These are phyloP conservation scores for Capronia epimyces DNA, from an alignment of 2,329 filamentous ascomycete genomes.

Conservation along the genomic window DNA sequence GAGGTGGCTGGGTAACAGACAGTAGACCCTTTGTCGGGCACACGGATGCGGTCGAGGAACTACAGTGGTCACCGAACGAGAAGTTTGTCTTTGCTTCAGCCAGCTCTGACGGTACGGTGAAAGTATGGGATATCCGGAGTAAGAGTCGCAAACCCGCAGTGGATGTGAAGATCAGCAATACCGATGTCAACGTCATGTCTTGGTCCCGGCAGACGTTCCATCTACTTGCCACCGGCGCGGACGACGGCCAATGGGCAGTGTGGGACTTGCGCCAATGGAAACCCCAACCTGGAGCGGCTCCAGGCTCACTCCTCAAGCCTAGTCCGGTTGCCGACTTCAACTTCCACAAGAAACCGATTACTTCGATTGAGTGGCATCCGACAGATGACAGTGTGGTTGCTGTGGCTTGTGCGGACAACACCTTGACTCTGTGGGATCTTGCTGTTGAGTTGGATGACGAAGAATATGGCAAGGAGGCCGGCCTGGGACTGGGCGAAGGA, in stretches of 20 bases:
- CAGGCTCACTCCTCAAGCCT: conserved; percentile 49
- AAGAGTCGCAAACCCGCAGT: conserved; percentile 86
- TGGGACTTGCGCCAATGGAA: conserved; percentile 98
- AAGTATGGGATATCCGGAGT: conserved; percentile 90
- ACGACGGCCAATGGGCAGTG: conserved; percentile 89
- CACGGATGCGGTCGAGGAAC: conserved; percentile 78
- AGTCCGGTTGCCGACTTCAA: conserved; percentile 86
- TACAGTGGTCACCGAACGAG: conserved; percentile 95
- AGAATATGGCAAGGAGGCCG: conserved; percentile 76
- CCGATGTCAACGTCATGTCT: conserved; percentile 92
- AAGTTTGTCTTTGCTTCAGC: conserved; percentile 90
- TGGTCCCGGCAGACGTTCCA: conserved; percentile 88
- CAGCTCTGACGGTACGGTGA: conserved; percentile 87
- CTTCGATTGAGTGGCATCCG: conserved; percentile 93
- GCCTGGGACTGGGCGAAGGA: conserved; percentile 38
- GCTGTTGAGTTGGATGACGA: conserved; percentile 96
- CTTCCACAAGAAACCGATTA: conserved; percentile 96
- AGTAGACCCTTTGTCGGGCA: conserved; percentile 78
- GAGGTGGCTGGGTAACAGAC: conserved; percentile 84
- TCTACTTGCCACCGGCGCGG: conserved; percentile 83
- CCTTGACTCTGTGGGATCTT: conserved; percentile 92
- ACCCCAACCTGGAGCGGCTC: conserved; percentile 48
- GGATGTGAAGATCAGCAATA: conserved; percentile 73
- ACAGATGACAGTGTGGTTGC: conserved; percentile 93
- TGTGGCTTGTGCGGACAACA: conserved; percentile 88